Evolutionary conservation across 73 alveolate species (phyloP), one percentile per base, ranked within the genome.

Genomic region (Paramecium sonneborni): DNA sequence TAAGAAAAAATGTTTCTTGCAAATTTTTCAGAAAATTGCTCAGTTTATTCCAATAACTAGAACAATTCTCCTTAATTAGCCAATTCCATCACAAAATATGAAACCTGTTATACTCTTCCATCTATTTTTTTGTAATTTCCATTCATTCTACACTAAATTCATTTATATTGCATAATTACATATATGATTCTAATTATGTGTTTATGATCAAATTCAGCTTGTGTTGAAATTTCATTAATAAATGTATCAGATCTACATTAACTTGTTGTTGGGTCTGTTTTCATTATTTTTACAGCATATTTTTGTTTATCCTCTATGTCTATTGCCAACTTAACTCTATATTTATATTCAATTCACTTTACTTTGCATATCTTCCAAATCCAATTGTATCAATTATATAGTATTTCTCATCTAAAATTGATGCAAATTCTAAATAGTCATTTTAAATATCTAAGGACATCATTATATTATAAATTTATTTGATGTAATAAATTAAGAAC

Each of bases 361-460:
- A 79, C 90, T 79, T 79, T 38, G 90, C 90, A 79, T 79, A 79
- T 79, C 90, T 39, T 34, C 90, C 90, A 24, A 43, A 79, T 41
- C 90, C 90, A 43, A 79, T 79, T 9, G 90, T 41, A 62, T 79
- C 90, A 43, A 79, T 46, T 18, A 79, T 38, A 18, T 38, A 18
- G 55, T 79, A 79, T 46, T 79, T 43, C 48, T 79, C 90, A 43
- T 79, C 90, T 15, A 79, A 79, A 34, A 79, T 24, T 79, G 90
- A 79, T 43, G 90, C 90, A 20, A 30, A 79, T 46, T 79, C 90
- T 43, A 79, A 46, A 28, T 79, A 79, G 55, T 79, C 90, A 79
- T 79, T 79, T 79, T 79, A 79, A 79, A 79, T 79, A 43, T 79
- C 90, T 43, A 46, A 24, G 15, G 90, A 21, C 69, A 79, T 79